These are phyloP conservation scores for Ophiostoma tasmaniense DNA, from an alignment of 2,329 filamentous ascomycete genomes.

Conservation along the genomic window DNA sequence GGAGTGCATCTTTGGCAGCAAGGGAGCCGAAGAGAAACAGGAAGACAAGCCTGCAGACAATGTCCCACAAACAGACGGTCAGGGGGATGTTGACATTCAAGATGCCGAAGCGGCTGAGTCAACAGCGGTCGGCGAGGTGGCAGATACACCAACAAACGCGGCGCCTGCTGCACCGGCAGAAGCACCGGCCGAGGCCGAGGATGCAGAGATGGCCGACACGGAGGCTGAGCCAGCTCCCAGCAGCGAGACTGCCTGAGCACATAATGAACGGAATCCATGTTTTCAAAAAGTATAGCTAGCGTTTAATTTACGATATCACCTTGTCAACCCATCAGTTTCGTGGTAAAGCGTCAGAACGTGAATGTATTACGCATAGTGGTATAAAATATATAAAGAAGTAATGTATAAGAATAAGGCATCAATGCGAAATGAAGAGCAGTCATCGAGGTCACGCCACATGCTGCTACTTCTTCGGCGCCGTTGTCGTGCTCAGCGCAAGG, in stretches of 20 bases:
- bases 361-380: background rate
- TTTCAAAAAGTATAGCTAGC: background rate
- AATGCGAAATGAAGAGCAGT: too few species aligned
- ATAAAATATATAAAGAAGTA: background rate
- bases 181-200: background rate
- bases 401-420: background rate
- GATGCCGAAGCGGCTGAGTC: background rate
- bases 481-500: conserved; percentile 43
- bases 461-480: background rate
- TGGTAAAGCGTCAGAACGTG: background rate
- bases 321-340: background rate
- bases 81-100: background rate
- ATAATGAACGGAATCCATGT: background rate
- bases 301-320: background rate
- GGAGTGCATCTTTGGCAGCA: conserved; percentile 38
- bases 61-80: background rate
- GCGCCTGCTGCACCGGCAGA: background rate
- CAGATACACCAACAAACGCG: background rate
- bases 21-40: background rate
- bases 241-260: background rate
- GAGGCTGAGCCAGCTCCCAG: background rate
- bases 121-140: background rate
- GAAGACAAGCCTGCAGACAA: background rate
- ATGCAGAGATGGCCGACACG: conserved; percentile 15
- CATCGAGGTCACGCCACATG: background rate